Base-by-base conservation (phyloP, 202 grass and related monocot genomes). In the Setaria italica region DNA sequence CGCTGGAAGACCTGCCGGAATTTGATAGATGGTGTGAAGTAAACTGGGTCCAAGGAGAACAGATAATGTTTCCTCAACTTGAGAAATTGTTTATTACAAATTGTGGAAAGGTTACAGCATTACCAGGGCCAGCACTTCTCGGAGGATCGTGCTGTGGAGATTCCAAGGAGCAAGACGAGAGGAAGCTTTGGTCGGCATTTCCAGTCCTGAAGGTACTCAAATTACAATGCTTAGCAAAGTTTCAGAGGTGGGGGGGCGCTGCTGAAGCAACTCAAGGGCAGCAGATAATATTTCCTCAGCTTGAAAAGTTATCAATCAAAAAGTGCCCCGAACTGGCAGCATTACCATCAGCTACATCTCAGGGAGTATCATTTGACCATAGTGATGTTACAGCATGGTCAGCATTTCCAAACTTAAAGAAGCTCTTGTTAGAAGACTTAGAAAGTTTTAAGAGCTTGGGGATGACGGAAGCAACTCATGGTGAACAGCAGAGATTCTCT, bases 181-280 rank as follows among this genome's bases (percentile, higher is more conserved):
- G 12, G 50, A 13, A 53, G 50, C 50, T 53, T 53, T 0, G 2
- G 29, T 39, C 7, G 9, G 2, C 12, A 9, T 64, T 54, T 72
- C 69, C 81, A 74, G 16, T 11, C 35, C 47, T 60, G 2, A n/a
- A 82, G 39, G 41, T 3, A 14, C 9, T 59, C 4, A 0, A 7
- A 14, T 33, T 83, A 5, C 0, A 3, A 1, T 0, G n/a, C 0
- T 42, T 84, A 19, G 0, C 7, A 0, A 74, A 42, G 0, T 49
- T 70, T 47, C 0, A 33, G 10, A 34, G 10, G 32, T 67, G 77
- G 77, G 48, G 32, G 13, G 7, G 39, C 6, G 3, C 43, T 1
- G 0, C 30, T 0, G 30, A 34, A 35, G 49, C 4, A 0, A 43
- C 29, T 6, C 47, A 35, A 56, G 50, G 15, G 10, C 32, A 32